Percentiles rank a stretch among this genome's conserved stretches.
Conservation (phyloP, 345 rosid genomes). For the Diplotaxis tenuifolia region DNA sequence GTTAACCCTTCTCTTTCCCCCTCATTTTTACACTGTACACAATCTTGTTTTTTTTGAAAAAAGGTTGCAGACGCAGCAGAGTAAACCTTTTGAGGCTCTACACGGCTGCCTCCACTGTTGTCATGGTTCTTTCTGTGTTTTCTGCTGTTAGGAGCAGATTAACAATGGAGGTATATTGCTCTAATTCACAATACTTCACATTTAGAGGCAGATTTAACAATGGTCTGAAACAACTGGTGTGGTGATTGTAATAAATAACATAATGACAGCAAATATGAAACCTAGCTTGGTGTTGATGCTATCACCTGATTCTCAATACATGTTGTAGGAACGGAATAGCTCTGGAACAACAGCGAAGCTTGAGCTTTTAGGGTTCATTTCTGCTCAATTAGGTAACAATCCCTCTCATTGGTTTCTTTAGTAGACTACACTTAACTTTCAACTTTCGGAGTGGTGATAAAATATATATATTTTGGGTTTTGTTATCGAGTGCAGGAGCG, state of each 20-base stretch:
- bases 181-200: background rate
- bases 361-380: constrained; percentile 38
- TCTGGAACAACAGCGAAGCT: constrained; percentile 40
- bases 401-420: background rate
- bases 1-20: constrained; percentile 31
- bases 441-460: background rate
- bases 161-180: constrained; percentile 41
- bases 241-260: background rate
- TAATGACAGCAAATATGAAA: background rate
- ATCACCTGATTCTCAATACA: background rate
- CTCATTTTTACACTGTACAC: background rate
- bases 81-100: constrained; percentile 48
- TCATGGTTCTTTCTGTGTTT: constrained; percentile 31
- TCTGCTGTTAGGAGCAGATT: constrained; percentile 41
- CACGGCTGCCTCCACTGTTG: constrained; percentile 42
- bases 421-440: background rate
- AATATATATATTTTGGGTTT: background rate
- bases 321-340: constrained; percentile 29
- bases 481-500: constrained; percentile 37
- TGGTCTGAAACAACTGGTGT: background rate
- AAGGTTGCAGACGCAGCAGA: constrained; percentile 63
- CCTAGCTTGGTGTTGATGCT: constrained; percentile 12
- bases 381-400: constrained; percentile 46
- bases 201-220: background rate
- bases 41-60: background rate